Base-by-base conservation (phyloP, 208 protist species). In the Herpetomonas tarakana region DNA sequence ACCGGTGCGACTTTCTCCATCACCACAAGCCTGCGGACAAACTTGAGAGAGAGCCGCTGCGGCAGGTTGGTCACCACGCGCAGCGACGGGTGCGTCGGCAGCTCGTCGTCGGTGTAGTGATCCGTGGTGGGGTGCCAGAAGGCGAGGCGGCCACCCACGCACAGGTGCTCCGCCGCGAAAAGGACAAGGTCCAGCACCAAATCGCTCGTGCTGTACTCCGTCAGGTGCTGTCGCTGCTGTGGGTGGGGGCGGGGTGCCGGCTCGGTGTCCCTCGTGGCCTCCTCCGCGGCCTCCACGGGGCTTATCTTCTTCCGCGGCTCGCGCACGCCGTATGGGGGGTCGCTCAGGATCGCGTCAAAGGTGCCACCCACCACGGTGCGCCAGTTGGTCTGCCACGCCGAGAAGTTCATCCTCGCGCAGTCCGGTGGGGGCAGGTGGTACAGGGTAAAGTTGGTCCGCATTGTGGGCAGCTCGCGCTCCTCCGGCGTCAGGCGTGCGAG, bases 51-150 rank as follows among this genome's bases (percentile, higher is more conserved):
- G 19, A 98, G 31, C 1, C 74, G 70, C 64, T 98, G 95, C 16
- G 80, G 76, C 9, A 81, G 72, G 59, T 95, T 84, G 50, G 71
- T 56, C 0, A 90, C 39, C 3, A 98, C 53, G 28, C 58, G 52
- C 47, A 98, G 60, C 19, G 83, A 97, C 19, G 97, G 97, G 67
- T 98, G 96, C 28, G 58, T 79, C 12, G 96, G 95, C 19, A 98
- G 68, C 71, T 98, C 94, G 14, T 77, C 85, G 41, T 78, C 57
- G 24, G 79, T 91, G 72, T 96, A 97, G 35, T 71, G 62, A 53
- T 81, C 68, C 9, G 94, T 97, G 14, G 95, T 98, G 27, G 97
- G 92, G 70, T 98, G 90, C 96, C 96, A 98, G 67, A 96, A 97
- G 47, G 91, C 78, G 7, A 98, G 77, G 38, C 80, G 71, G 16